phyloP scores from a whole-genome alignment of 1,284 basidiomycete species.

The Ceratobasidium sp. region DNA sequence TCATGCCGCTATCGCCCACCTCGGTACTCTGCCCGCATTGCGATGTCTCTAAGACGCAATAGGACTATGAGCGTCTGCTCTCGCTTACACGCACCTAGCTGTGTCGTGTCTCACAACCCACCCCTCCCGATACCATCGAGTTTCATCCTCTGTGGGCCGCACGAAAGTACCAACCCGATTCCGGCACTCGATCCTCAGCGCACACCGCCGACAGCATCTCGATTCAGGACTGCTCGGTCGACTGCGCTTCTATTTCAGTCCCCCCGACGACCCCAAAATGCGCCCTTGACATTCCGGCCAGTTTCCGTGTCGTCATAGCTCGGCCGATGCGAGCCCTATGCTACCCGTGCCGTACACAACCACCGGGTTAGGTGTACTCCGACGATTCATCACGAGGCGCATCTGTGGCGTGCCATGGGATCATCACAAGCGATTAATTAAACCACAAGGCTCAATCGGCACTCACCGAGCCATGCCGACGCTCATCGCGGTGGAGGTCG shows the following conservation, averaged over 20 bases:
- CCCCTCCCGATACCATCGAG: too few relatives aligned
- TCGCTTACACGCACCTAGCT: slow-evolving; percentile 25
- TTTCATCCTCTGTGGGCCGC: neutral
- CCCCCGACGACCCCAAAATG: slow-evolving; percentile 3
- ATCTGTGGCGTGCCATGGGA: too few relatives aligned
- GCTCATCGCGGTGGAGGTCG: too few relatives aligned
- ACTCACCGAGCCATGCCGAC: neutral
- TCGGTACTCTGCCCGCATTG: neutral
- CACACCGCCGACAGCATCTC: neutral
- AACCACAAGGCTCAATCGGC: neutral
- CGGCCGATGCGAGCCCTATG: neutral
- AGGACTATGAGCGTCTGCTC: neutral
- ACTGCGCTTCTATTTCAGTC: slow-evolving; percentile 4
- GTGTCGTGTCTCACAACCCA: neutral
- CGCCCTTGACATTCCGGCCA: neutral
- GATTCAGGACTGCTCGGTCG: neutral
- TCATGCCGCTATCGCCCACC: slow-evolving; percentile 13
- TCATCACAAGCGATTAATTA: neutral
- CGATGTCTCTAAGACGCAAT: neutral
- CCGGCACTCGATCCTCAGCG: neutral
- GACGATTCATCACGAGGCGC: neutral
- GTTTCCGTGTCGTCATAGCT: slow-evolving; percentile 2
- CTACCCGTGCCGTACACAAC: neutral
- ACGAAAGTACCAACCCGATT: neutral
- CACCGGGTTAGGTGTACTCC: neutral